These are phyloP conservation scores for Tylopilus microsporus DNA, from an alignment of 1,284 basidiomycete species.

Conservation along the genomic window DNA sequence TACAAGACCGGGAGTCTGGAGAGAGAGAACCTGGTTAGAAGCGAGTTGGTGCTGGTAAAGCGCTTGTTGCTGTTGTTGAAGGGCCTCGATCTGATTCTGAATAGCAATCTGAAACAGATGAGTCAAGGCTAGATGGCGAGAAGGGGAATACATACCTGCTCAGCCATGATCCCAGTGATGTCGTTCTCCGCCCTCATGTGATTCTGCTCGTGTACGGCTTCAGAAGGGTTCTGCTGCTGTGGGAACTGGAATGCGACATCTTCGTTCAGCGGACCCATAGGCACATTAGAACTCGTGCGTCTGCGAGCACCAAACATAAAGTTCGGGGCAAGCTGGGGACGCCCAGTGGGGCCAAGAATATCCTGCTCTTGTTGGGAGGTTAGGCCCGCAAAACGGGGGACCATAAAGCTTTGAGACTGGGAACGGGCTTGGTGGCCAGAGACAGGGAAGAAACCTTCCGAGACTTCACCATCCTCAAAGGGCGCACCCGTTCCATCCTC, in stretches of 20 bases:
- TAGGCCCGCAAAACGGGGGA: constrained; percentile 82
- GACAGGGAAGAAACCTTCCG: constrained; percentile 48
- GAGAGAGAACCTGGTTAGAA: constrained; percentile 67
- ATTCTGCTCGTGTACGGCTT: constrained; percentile 39
- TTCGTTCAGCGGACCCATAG: constrained; percentile 69
- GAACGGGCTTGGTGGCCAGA: constrained; percentile 64
- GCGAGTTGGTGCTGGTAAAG: constrained; percentile 84
- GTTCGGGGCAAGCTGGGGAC: constrained; percentile 82
- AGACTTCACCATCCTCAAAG: constrained; percentile 74
- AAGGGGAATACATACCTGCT: constrained; percentile 57
- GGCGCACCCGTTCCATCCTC: constrained; percentile 53
- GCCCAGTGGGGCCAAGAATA: constrained; percentile 67
- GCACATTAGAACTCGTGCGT: constrained; percentile 43
- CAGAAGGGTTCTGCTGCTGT: constrained; percentile 44
- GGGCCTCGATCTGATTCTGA: constrained; percentile 84
- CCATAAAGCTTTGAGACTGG: constrained; percentile 75
- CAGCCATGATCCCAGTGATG: constrained; percentile 81
- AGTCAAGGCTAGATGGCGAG: constrained; percentile 8
- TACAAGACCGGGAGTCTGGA: constrained; percentile 65
- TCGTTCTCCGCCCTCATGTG: constrained; percentile 66
- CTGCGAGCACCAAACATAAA: constrained; percentile 84
- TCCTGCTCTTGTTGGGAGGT: constrained; percentile 74
- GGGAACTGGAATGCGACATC: constrained; percentile 78
- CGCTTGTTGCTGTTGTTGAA: constrained; percentile 85
- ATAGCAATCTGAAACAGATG: constrained; percentile 66